Percentiles rank a stretch among this genome's conserved stretches.
phyloP scores from a whole-genome alignment of 352 stramenopile species.

The Globisporangium recalcitrans region DNA sequence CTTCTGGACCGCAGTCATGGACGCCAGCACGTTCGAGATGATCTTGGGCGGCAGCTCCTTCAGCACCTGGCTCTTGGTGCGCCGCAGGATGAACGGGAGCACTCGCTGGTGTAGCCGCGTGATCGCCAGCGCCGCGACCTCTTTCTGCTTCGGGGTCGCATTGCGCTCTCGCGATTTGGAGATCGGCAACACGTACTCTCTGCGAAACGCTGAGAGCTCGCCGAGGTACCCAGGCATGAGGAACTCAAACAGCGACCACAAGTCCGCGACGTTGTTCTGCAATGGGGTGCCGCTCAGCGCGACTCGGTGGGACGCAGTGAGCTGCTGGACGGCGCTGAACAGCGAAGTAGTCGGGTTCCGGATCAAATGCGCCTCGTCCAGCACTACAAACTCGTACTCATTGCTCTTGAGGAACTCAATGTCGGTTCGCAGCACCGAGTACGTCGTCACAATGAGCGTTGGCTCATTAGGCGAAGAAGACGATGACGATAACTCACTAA shows the following conservation, averaged over 20 bases:
- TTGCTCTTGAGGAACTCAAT: slow-evolving; percentile 49
- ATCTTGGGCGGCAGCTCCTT: slow-evolving; percentile 96
- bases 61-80: slow-evolving; percentile 96
- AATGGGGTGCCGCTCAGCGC: slow-evolving; percentile 96
- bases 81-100: slow-evolving; percentile 96
- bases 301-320: slow-evolving; percentile 87
- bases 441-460: slow-evolving; percentile 73
- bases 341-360: slow-evolving; percentile 92
- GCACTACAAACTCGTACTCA: slow-evolving; percentile 84
- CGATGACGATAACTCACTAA: not conserved
- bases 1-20: slow-evolving; percentile 85
- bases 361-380: slow-evolving; percentile 98
- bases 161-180: slow-evolving; percentile 44
- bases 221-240: slow-evolving; percentile 97
- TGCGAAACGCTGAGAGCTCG: slow-evolving; percentile 62
- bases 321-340: slow-evolving; percentile 73
- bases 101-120: slow-evolving; percentile 92
- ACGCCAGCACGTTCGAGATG: slow-evolving; percentile 90
- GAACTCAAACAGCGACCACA: slow-evolving; percentile 98
- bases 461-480: not conserved
- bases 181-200: slow-evolving; percentile 63
- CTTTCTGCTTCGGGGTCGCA: slow-evolving; percentile 73
- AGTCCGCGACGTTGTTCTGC: slow-evolving; percentile 96
- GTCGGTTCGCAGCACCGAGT: slow-evolving; percentile 86
- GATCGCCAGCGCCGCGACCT: slow-evolving; percentile 81